These are phyloP conservation scores for Hevea brasiliensis DNA, from an alignment of 345 rosid species.

Conservation along the genomic window DNA sequence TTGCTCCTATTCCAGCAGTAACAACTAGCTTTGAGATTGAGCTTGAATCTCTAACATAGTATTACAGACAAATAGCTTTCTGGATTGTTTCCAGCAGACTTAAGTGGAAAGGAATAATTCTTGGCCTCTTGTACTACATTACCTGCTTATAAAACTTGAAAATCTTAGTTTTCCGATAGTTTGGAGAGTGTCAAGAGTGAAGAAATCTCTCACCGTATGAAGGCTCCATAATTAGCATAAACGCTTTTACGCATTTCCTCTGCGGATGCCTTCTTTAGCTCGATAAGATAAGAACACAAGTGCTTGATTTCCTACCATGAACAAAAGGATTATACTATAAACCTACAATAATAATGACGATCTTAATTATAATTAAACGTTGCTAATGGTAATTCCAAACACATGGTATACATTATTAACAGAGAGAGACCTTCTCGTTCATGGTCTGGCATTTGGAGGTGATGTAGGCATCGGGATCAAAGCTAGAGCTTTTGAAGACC, in stretches of 20 bases:
- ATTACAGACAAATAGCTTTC: too few relatives aligned
- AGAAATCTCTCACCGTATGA: slow-evolving; percentile 51
- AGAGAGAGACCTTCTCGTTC: slow-evolving; percentile 66
- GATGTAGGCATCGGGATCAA: slow-evolving; percentile 67
- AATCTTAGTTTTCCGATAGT: too few relatives aligned
- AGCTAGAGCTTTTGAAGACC: slow-evolving; percentile 64
- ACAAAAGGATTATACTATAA: not conserved
- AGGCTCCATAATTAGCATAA: slow-evolving; percentile 87
- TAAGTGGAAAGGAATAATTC: too few relatives aligned
- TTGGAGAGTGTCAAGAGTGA: too few relatives aligned
- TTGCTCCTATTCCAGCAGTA: too few relatives aligned
- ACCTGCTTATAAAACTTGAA: too few relatives aligned
- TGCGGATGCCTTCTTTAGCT: slow-evolving; percentile 86
- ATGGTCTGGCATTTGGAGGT: slow-evolving; percentile 69
- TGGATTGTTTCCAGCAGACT: too few relatives aligned
- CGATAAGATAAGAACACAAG: slow-evolving; percentile 56
- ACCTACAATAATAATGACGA: not conserved
- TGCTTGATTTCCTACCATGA: slow-evolving; percentile 66
- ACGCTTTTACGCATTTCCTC: slow-evolving; percentile 98
- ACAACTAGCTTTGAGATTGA: too few relatives aligned
- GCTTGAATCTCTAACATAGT: too few relatives aligned
- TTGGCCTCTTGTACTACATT: too few relatives aligned
- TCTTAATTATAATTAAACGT: too few relatives aligned
- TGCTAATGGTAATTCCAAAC: not conserved
- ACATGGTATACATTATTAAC: not conserved